phyloP scores from a whole-genome alignment of 768 basidiomycete species.

The Leccinum olivaceopallidum region DNA sequence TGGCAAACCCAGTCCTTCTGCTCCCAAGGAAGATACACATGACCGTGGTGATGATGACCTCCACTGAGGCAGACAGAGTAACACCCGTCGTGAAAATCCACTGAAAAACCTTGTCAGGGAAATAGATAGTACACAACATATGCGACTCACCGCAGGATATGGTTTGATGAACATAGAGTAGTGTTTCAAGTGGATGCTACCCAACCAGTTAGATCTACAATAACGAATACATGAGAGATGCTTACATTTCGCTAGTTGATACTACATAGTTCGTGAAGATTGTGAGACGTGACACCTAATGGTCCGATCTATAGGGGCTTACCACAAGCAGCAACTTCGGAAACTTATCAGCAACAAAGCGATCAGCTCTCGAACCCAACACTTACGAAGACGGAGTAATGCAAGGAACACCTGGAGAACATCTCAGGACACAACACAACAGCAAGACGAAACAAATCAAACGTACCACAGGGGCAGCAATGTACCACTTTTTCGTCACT shows the following conservation, averaged over 20 bases:
- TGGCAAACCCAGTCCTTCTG: conserved; percentile 33
- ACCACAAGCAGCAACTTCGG: conserved; percentile 32
- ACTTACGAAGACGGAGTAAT: conserved; percentile 35
- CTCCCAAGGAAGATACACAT: conserved; percentile 36
- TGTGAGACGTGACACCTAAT: neutral
- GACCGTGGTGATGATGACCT: conserved; percentile 31
- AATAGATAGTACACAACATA: neutral
- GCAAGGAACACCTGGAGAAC: conserved; percentile 29
- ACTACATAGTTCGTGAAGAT: conserved; percentile 16
- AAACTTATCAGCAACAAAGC: conserved; percentile 7
- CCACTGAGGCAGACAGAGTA: conserved; percentile 35
- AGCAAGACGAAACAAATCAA: neutral
- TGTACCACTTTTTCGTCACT: conserved; percentile 37
- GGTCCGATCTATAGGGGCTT: conserved; percentile 1
- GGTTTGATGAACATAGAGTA: conserved; percentile 34
- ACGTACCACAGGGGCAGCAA: conserved; percentile 32
- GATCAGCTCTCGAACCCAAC: neutral
- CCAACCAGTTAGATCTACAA: neutral
- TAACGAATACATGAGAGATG: accelerated
- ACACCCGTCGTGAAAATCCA: conserved; percentile 35
- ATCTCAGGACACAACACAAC: neutral
- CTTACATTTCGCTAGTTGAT: conserved; percentile 35
- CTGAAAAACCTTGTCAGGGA: conserved; percentile 11
- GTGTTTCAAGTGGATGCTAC: conserved; percentile 28
- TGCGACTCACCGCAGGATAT: conserved; percentile 27